These are phyloP conservation scores for Lagenidium giganteum DNA, from an alignment of 352 stramenopile species.

Conservation along the genomic window DNA sequence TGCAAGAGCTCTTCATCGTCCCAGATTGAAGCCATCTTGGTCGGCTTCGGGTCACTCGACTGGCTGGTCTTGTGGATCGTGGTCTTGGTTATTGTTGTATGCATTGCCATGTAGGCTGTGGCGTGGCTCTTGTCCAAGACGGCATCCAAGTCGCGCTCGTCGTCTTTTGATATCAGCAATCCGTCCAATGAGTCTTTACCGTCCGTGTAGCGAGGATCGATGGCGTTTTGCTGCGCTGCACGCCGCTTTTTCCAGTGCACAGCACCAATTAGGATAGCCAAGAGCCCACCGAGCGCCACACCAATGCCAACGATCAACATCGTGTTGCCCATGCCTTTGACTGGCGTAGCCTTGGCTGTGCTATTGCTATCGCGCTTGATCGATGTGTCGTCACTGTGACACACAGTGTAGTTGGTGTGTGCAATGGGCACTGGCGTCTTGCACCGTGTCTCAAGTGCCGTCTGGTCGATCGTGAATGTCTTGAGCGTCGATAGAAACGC, in stretches of 20 bases:
- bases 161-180: no score
- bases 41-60: not conserved
- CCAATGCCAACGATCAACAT: constrained; percentile 7
- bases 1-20: constrained; percentile 53
- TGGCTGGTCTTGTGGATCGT: no score
- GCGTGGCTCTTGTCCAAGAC: constrained; percentile 10
- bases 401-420: constrained; percentile 28
- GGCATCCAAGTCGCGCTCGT: not conserved
- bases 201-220: not conserved
- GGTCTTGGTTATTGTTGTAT: not conserved
- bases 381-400: constrained; percentile 1
- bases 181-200: not conserved
- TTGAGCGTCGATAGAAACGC: constrained; percentile 20
- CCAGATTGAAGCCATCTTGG: constrained; percentile 32
- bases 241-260: constrained; percentile 11
- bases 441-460: constrained; percentile 17
- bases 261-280: constrained; percentile 4
- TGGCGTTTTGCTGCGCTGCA: not conserved
- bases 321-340: not conserved
- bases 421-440: constrained; percentile 24
- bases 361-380: constrained; percentile 24
- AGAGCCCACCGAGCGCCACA: not conserved
- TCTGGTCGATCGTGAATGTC: constrained; percentile 23
- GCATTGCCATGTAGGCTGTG: constrained; percentile 12
- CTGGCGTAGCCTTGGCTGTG: constrained; percentile 20